Conservation (phyloP, 1,284 basidiomycete species). For the Ceratobasidium sp. region DNA sequence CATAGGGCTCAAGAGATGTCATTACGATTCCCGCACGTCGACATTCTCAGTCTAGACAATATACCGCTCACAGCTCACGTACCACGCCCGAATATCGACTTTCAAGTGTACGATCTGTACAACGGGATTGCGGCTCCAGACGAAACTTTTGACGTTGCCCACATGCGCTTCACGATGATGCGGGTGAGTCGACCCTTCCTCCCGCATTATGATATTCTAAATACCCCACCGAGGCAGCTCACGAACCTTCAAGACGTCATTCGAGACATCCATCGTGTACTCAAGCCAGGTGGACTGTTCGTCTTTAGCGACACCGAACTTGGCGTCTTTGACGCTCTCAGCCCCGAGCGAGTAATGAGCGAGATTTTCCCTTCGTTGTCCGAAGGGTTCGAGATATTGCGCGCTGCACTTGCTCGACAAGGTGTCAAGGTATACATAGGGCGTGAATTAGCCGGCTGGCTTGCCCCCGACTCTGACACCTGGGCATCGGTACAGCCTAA, state of each 20-base stretch:
- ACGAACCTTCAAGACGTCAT: constrained; percentile 4
- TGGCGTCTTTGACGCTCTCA: constrained; percentile 26
- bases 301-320: constrained; percentile 20
- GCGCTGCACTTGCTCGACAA: constrained; percentile 11
- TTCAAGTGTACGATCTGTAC: constrained; percentile 30
- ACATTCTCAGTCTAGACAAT: constrained; percentile 11
- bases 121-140: not conserved
- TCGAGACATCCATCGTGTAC: constrained; percentile 4
- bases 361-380: constrained; percentile 13
- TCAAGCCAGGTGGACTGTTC: constrained; percentile 19
- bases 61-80: constrained; percentile 1
- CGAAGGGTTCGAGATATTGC: constrained; percentile 18
- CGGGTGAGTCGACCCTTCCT: not conserved
- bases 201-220: not conserved
- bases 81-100: constrained; percentile 10
- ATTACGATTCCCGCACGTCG: not conserved
- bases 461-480: constrained; percentile 19
- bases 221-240: not conserved
- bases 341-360: not conserved
- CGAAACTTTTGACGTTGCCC: constrained; percentile 9
- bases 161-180: constrained; percentile 10
- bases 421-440: constrained; percentile 34
- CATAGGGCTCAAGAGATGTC: constrained; percentile 22
- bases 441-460: constrained; percentile 23
- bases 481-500: not conserved